Conservation (phyloP, 2,329 filamentous ascomycete genomes). For the Neofusicoccum parvum region DNA sequence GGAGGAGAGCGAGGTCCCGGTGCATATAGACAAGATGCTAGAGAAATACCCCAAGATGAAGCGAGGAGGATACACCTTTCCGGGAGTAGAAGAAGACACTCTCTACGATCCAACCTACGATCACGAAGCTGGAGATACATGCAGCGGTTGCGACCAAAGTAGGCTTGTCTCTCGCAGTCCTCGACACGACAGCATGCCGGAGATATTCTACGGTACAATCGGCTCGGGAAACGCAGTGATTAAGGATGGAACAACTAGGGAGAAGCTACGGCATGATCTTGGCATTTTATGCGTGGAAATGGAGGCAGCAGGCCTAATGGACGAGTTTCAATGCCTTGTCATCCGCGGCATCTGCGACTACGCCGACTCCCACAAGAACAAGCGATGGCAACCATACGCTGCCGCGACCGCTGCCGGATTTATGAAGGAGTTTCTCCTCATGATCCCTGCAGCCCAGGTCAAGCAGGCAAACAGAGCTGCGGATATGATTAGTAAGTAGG, state of each 20-base stretch:
- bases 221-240: constrained; percentile 29
- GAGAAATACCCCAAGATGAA: not conserved
- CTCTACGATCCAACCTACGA: not conserved
- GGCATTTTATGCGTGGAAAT: constrained; percentile 27
- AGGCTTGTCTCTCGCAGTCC: not conserved
- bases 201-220: constrained; percentile 30
- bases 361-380: constrained; percentile 29
- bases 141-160: not conserved
- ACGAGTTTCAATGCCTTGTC: constrained; percentile 29
- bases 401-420: constrained; percentile 28
- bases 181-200: not conserved
- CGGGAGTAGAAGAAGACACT: not conserved
- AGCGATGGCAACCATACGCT: constrained; percentile 29
- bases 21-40: not conserved
- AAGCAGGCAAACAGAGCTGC: constrained; percentile 26
- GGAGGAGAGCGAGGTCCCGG: not conserved
- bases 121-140: not conserved
- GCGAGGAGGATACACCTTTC: not conserved
- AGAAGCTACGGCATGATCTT: not conserved
- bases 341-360: constrained; percentile 32
- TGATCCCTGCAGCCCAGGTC: constrained; percentile 24
- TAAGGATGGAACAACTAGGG: constrained; percentile 22
- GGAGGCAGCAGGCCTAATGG: constrained; percentile 33
- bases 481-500: not conserved
- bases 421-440: constrained; percentile 26